phyloP scores from a whole-genome alignment of 768 basidiomycete genomes.

The Ephemerocybe angulata region DNA sequence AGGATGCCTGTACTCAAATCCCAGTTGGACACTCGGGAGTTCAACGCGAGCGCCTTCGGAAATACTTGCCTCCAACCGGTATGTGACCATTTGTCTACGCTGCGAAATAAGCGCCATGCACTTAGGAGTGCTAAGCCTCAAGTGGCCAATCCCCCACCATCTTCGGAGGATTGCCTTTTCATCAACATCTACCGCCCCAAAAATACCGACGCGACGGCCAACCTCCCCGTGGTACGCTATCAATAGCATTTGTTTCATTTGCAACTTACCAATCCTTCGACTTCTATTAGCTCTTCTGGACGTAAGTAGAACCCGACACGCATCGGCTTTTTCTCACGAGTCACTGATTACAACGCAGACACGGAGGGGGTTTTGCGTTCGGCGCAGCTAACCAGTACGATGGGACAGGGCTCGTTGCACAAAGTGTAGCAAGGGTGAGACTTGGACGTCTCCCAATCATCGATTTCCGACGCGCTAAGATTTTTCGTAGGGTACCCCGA shows the following conservation, averaged over 20 bases:
- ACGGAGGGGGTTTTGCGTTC: conserved; percentile 32
- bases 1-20: conserved; percentile 43
- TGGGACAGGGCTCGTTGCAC: conserved; percentile 32
- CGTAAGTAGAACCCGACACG: conserved; percentile 19
- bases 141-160: conserved; percentile 13
- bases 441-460: neutral
- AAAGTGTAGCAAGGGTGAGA: conserved; percentile 33
- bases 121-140: neutral
- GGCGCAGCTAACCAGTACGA: conserved; percentile 29
- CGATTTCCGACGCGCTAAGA: too few relatives aligned
- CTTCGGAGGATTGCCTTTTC: conserved; percentile 58
- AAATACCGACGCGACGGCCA: conserved; percentile 28
- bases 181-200: conserved; percentile 55
- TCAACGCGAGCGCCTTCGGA: conserved; percentile 47
- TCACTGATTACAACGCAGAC: conserved; percentile 15
- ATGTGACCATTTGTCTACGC: neutral
- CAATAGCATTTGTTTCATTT: too few relatives aligned
- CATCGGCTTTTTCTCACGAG: too few relatives aligned
- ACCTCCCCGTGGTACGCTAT: conserved; percentile 4
- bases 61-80: conserved; percentile 48
- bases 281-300: conserved; percentile 37
- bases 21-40: conserved; percentile 25
- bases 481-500: conserved; percentile 34
- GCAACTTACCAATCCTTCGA: neutral
- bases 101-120: too few relatives aligned